phyloP scores from a whole-genome alignment of 768 basidiomycete genomes.

The Boletus edulis region DNA sequence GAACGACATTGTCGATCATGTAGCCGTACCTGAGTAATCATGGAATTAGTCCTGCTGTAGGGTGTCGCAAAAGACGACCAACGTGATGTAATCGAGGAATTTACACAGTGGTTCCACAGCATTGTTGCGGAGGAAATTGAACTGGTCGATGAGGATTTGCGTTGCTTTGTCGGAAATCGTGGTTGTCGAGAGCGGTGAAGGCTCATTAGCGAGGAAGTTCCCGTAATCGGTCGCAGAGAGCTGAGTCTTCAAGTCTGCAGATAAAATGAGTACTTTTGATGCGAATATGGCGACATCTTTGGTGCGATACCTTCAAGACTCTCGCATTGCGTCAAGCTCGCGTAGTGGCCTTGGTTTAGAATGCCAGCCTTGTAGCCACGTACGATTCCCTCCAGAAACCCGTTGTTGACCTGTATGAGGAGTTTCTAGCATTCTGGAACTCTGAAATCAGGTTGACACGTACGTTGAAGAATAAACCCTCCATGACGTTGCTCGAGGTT shows the following conservation, averaged over 20 bases:
- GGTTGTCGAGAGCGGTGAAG: constrained; percentile 87
- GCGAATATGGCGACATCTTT: background rate
- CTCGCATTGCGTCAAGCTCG: constrained; percentile 96
- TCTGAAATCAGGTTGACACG: constrained; percentile 11
- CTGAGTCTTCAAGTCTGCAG: constrained; percentile 91
- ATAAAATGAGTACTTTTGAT: constrained; percentile 1
- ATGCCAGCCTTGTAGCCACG: constrained; percentile 94
- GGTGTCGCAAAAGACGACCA: constrained; percentile 33
- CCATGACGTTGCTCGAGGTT: constrained; percentile 48
- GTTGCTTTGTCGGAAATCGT: constrained; percentile 98
- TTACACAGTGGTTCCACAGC: constrained; percentile 87
- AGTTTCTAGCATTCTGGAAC: background rate
- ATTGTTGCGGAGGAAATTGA: constrained; percentile 90
- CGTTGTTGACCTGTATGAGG: constrained; percentile 59
- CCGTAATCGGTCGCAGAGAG: constrained; percentile 94
- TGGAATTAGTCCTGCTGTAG: constrained; percentile 2
- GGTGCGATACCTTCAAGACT: constrained; percentile 77
- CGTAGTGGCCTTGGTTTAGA: constrained; percentile 85
- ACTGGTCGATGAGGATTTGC: constrained; percentile 93
- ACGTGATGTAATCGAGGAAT: constrained; percentile 99
- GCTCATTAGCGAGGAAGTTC: constrained; percentile 96
- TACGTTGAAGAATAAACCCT: constrained; percentile 90
- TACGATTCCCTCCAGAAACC: constrained; percentile 80
- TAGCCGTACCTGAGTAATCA: constrained; percentile 75
- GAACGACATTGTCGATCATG: constrained; percentile 99